Evolutionary conservation across 345 rosid genomes (phyloP).

Genomic region (Lagerstroemia speciosa): DNA sequence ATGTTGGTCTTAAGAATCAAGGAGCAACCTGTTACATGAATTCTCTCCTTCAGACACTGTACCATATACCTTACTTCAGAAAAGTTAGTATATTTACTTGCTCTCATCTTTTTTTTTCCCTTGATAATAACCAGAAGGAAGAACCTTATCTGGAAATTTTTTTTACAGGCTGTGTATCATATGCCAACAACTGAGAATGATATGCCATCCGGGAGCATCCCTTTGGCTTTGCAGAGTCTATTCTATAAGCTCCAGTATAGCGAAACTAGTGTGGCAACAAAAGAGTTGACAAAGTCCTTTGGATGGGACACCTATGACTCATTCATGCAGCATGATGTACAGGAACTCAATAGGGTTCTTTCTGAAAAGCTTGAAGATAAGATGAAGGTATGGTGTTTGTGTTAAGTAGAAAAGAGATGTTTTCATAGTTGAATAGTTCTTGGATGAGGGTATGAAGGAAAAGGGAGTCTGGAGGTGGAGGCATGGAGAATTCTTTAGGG

Average conservation of each 20-base stretch:
- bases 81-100: constrained; percentile 26
- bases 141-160: constrained; percentile 7
- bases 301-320: constrained; percentile 63
- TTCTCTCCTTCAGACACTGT: constrained; percentile 27
- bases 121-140: background rate
- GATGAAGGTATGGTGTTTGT: constrained; percentile 33
- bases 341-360: constrained; percentile 56
- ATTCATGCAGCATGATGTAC: constrained; percentile 61
- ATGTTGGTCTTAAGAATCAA: constrained; percentile 54
- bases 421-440: background rate
- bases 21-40: constrained; percentile 48
- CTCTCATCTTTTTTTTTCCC: background rate
- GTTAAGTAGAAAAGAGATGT: background rate
- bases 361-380: constrained; percentile 55
- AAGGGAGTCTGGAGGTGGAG: background rate
- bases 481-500: background rate
- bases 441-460: background rate
- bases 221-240: constrained; percentile 53
- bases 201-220: constrained; percentile 58
- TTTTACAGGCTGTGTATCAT: constrained; percentile 48
- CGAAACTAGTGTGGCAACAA: constrained; percentile 54
- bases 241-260: constrained; percentile 54
- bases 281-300: constrained; percentile 51
- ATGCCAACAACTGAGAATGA: constrained; percentile 62
- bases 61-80: constrained; percentile 52